Evolutionary conservation across 768 basidiomycete genomes (phyloP), one percentile per base, ranked within the genome.

Genomic region (Lentinula boryana): DNA sequence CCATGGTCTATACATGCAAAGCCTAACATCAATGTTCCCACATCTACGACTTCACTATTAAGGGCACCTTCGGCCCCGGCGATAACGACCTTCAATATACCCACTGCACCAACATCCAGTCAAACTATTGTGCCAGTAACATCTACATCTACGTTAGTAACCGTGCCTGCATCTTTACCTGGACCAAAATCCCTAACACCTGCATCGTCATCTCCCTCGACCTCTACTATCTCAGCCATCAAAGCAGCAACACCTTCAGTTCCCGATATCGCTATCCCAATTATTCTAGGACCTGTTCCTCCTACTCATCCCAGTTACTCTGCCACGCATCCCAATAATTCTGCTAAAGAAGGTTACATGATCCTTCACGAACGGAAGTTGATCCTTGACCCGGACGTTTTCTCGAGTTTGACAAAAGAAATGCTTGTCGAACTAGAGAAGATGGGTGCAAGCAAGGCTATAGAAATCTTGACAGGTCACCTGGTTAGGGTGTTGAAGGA

Each of bases 401-500:
- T 97, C 68, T 82, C 87, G 8, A 86, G 86, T 58, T 80, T 96
- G 12, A 84, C 88, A 3, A 76, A 80, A 48, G 86, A 88, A 63
- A 88, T 88, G 71, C 74, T 96, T 48, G 81, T 80, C 60, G 87
- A 89, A 49, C 75, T 95, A 31, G 89, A 94, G 72, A 80, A 81
- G 56, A 83, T 94, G 71, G 92, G 92, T 2, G 90, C 92, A 0
- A 84, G 88, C 69, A 86, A 88, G 64, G 93, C 94, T 5, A 74
- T 96, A 56, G 83, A 84, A 64, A 86, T 93, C 21, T 75, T 96
- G 60, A 93, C 93, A 63, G 85, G 83, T 2, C 89, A 94, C 67
- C 91, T 95, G 70, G 90, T 93, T 46, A 83, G 88, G 58, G 90
- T 87, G 62, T 74, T 94, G 68, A 95, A 95, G 73, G 90, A 93